These are phyloP conservation scores for Chenopodium suecicum DNA, from an alignment of 148 eudicot genomes.

Conservation along the genomic window DNA sequence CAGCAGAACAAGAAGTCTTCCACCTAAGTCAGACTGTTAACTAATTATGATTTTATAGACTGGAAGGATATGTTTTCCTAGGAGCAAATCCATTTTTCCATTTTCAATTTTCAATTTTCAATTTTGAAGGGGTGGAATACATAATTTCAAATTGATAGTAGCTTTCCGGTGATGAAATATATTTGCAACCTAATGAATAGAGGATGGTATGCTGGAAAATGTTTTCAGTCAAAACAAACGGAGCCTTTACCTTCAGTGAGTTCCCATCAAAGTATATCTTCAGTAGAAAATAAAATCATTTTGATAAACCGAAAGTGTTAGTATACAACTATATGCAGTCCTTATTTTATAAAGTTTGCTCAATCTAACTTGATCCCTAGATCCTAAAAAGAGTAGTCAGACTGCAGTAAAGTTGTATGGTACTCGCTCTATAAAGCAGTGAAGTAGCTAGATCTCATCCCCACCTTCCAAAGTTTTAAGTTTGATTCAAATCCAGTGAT, in stretches of 20 bases:
- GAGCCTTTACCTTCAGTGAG: not conserved
- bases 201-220: no score
- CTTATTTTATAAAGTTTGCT: not conserved
- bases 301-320: not conserved
- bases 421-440: not conserved
- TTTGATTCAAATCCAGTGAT: conserved; percentile 21
- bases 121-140: not conserved
- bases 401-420: conserved; percentile 14
- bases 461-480: conserved; percentile 2
- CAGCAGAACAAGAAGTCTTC: not conserved
- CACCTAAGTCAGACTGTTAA: not conserved
- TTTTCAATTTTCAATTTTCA: not conserved
- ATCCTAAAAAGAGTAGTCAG: conserved; percentile 12
- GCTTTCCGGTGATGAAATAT: no score
- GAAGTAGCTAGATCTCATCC: conserved; percentile 21
- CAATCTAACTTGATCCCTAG: not conserved
- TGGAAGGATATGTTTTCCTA: not conserved
- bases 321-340: not conserved
- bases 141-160: not conserved
- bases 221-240: no score
- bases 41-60: not conserved
- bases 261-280: no score
- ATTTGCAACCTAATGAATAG: no score
- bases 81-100: not conserved
- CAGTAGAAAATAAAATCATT: not conserved